Percentiles rank a stretch among this genome's conserved stretches.
phyloP scores from a whole-genome alignment of 2,329 filamentous ascomycete species.

The Fusarium haematococcum region DNA sequence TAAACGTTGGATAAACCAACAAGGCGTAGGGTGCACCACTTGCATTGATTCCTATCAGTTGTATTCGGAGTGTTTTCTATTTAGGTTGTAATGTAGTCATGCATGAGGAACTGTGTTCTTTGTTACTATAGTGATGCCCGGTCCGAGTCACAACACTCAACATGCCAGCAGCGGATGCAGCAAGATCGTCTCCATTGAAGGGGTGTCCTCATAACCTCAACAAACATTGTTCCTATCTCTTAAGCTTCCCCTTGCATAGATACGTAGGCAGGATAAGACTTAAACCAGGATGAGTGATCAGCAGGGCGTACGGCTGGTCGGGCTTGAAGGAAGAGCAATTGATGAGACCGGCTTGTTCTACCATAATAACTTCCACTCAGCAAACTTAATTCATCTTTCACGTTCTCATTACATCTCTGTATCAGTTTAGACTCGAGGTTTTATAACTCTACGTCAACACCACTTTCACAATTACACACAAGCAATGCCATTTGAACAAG shows the following conservation, averaged over 20 bases:
- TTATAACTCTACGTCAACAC: accelerated
- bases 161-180: not conserved
- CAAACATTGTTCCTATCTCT: not conserved
- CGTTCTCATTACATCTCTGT: too few relatives aligned
- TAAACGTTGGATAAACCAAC: not conserved
- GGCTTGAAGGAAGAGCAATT: not conserved
- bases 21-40: not conserved
- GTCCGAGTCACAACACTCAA: not conserved
- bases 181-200: not conserved
- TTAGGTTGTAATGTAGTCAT: not conserved
- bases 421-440: not conserved
- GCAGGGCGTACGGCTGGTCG: not conserved
- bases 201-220: not conserved
- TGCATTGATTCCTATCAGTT: not conserved
- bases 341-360: not conserved
- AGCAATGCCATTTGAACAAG: not conserved
- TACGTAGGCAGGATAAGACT: not conserved
- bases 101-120: not conserved
- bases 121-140: not conserved
- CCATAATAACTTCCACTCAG: not conserved
- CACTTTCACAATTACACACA: not conserved
- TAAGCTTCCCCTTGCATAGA: not conserved
- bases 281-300: not conserved
- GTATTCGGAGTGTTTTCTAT: too few relatives aligned
- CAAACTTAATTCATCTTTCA: not conserved